Evolutionary conservation across 1,284 basidiomycete species (phyloP).

Genomic region (Neonothopanus nambi): DNA sequence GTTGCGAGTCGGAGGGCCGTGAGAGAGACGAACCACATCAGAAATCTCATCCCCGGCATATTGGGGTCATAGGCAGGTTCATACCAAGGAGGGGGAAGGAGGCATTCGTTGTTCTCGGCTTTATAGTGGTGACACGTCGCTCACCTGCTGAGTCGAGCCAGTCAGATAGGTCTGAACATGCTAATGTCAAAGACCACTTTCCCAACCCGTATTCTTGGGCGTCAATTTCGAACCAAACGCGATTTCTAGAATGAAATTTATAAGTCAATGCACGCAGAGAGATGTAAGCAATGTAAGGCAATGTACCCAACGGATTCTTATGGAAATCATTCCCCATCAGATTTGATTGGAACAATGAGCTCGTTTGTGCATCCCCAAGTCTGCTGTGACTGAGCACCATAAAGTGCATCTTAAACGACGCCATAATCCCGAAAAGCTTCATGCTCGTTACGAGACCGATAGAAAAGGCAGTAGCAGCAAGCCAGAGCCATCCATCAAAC

Average conservation of each 20-base stretch:
- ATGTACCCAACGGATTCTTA: constrained; percentile 80
- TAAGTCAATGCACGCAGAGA: neutral
- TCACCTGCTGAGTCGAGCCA: constrained; percentile 94
- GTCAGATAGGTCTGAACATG: constrained; percentile 93
- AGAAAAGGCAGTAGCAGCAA: constrained; percentile 86
- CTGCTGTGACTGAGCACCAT: no score
- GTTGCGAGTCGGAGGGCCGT: constrained; percentile 82
- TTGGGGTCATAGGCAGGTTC: constrained; percentile 60
- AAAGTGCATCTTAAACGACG: no score
- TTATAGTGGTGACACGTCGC: constrained; percentile 99
- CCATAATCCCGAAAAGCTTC: constrained; percentile 96
- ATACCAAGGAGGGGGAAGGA: constrained; percentile 76
- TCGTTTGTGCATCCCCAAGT: no score
- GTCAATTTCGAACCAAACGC: constrained; percentile 91
- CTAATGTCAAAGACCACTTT: constrained; percentile 94
- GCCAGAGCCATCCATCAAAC: constrained; percentile 97
- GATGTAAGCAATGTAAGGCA: constrained; percentile 24
- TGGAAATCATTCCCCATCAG: constrained; percentile 92
- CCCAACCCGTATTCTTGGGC: constrained; percentile 97
- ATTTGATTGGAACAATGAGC: constrained; percentile 99
- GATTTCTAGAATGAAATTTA: constrained; percentile 37
- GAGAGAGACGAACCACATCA: constrained; percentile 88
- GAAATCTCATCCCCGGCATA: constrained; percentile 61
- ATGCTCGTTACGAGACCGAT: constrained; percentile 95
- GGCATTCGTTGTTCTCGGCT: constrained; percentile 96